A percentile compares a stretch with the other conserved stretches of the same genome.
Conservation (phyloP, 768 basidiomycete species). For the Leccinum imitatum region DNA sequence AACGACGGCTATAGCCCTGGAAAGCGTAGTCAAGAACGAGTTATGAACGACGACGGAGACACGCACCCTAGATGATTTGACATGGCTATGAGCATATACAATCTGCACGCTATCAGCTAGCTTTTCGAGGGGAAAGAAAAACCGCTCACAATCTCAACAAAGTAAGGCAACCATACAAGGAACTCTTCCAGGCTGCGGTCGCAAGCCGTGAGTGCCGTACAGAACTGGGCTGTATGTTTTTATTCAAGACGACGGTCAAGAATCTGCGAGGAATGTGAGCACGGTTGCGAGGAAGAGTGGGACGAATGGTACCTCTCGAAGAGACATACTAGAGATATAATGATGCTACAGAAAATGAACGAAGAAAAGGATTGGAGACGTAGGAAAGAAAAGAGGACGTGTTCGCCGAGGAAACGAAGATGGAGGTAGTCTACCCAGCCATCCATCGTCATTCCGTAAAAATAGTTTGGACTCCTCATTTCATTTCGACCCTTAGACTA, state of each 20-base stretch:
- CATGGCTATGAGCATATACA: slow-evolving; percentile 76
- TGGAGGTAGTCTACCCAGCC: slow-evolving; percentile 51
- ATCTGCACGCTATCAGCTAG: slow-evolving; percentile 35
- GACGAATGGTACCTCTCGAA: slow-evolving; percentile 50
- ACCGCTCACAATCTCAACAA: slow-evolving; percentile 57
- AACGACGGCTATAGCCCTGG: slow-evolving; percentile 27
- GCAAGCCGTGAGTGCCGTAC: slow-evolving; percentile 43
- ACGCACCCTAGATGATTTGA: slow-evolving; percentile 68
- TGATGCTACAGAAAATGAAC: slow-evolving; percentile 46
- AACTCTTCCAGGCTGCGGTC: slow-evolving; percentile 52
- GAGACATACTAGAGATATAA: slow-evolving; percentile 50
- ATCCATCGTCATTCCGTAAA: slow-evolving; percentile 31
- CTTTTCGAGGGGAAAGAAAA: neutral
- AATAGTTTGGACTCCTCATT: neutral
- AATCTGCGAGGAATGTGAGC: slow-evolving; percentile 36
- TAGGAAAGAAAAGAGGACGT: slow-evolving; percentile 41
- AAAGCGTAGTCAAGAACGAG: neutral
- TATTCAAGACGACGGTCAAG: slow-evolving; percentile 49
- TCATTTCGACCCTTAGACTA: neutral
- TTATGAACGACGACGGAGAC: slow-evolving; percentile 7
- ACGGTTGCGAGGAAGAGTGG: neutral
- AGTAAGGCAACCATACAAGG: slow-evolving; percentile 56
- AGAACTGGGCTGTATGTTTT: slow-evolving; percentile 45
- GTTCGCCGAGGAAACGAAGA: slow-evolving; percentile 42
- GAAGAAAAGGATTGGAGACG: slow-evolving; percentile 48